These are phyloP conservation scores for Suillus occidentalis DNA, from an alignment of 768 basidiomycete genomes.

Conservation along the genomic window DNA sequence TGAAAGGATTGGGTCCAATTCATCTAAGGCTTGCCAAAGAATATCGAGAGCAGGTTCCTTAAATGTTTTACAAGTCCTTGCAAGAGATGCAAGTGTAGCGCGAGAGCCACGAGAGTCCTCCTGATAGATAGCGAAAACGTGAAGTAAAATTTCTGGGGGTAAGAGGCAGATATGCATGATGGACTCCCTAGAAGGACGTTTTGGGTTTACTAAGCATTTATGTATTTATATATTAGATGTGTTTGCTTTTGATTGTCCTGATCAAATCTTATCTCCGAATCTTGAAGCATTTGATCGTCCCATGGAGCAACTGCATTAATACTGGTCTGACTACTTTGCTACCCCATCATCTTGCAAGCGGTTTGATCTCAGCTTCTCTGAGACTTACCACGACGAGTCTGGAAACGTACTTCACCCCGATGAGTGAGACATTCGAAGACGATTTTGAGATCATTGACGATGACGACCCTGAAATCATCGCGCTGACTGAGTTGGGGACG, in stretches of 20 bases:
- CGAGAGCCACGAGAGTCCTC: background rate
- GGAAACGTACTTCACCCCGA: background rate
- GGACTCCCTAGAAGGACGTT: too few relatives aligned
- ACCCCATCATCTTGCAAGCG: background rate
- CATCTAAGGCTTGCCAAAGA: background rate
- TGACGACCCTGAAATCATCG: conserved; percentile 40
- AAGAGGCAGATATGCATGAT: background rate
- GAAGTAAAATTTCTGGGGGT: background rate
- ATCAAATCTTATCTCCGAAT: background rate
- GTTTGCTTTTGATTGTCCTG: background rate
- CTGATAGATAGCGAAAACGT: background rate
- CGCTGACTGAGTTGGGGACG: conserved; percentile 56
- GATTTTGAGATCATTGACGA: conserved; percentile 21
- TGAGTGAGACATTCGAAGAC: conserved; percentile 8
- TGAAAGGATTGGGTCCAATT: background rate
- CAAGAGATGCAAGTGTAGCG: background rate
- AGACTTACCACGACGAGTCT: background rate
- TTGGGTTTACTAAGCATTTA: background rate
- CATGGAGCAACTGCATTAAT: background rate
- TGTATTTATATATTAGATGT: too few relatives aligned
- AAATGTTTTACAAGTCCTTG: background rate
- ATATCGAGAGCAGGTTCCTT: background rate
- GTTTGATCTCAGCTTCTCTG: background rate
- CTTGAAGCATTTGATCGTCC: background rate
- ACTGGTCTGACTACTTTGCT: background rate